These are phyloP conservation scores for Spathaspora arborariae DNA, from an alignment of 805 yeast genomes.

Conservation along the genomic window DNA sequence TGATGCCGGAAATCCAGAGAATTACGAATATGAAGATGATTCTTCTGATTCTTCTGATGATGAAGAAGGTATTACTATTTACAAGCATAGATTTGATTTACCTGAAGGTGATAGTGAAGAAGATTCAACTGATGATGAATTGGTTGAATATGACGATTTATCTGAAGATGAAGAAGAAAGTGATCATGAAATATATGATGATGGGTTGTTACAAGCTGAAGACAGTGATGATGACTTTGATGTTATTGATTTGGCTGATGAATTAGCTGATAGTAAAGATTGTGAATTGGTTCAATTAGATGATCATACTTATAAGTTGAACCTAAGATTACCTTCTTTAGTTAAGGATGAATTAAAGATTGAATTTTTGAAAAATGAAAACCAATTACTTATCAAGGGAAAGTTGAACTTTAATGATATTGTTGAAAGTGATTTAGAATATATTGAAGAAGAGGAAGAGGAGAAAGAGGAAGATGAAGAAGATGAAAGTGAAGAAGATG, in stretches of 20 bases:
- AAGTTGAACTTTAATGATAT: conserved; percentile 31
- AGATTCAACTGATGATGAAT: conserved; percentile 22
- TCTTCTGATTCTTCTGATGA: conserved; percentile 26
- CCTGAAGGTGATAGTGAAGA: conserved; percentile 38
- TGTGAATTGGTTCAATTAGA: conserved; percentile 39
- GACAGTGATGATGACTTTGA: conserved; percentile 32
- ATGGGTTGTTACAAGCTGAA: conserved; percentile 23
- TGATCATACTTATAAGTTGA: conserved; percentile 36
- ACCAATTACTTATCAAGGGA: conserved; percentile 39
- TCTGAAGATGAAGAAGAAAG: conserved; percentile 13
- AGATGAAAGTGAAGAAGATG: conserved; percentile 10
- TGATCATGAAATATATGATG: conserved; percentile 8
- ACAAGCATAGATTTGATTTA: conserved; percentile 37
- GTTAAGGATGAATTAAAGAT: conserved; percentile 38
- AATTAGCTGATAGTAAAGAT: conserved; percentile 40
- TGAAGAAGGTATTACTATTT: conserved; percentile 41
- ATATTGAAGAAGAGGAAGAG: conserved; percentile 17
- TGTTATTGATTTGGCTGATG: conserved; percentile 38
- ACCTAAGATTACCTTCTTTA: conserved; percentile 39
- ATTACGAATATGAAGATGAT: conserved; percentile 19
- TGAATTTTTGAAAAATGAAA: conserved; percentile 36
- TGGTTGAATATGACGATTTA: conserved; percentile 17
- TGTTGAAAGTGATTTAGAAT: conserved; percentile 16
- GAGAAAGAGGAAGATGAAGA: conserved; percentile 16
- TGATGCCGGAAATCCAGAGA: conserved; percentile 19